phyloP scores from a whole-genome alignment of 352 stramenopile species.

The Phytophthora pistaciae region DNA sequence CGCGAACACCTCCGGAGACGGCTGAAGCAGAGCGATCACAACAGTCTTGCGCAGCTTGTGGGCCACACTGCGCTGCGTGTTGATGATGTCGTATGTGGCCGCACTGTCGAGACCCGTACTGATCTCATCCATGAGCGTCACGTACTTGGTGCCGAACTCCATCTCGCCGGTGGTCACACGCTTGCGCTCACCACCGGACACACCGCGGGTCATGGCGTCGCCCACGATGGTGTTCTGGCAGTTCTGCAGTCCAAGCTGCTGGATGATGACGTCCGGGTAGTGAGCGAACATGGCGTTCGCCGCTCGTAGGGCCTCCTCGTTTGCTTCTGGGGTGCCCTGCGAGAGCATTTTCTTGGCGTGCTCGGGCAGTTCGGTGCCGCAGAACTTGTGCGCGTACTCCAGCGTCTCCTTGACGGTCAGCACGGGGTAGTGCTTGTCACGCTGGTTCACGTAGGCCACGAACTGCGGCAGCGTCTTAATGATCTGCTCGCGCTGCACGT shows the following conservation, averaged over 20 bases:
- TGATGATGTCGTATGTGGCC: too few species aligned
- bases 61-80: too few species aligned
- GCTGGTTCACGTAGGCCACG: conserved; percentile 33
- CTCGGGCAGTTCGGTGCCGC: conserved; percentile 23
- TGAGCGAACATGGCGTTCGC: conserved; percentile 4
- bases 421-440: conserved; percentile 31
- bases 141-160: too few species aligned
- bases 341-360: conserved; percentile 10
- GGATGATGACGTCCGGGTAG: conserved; percentile 16
- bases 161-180: conserved; percentile 6
- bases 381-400: conserved; percentile 33
- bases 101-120: too few species aligned
- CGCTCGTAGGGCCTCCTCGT: conserved; percentile 2
- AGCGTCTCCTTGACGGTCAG: conserved; percentile 36
- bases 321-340: conserved; percentile 14
- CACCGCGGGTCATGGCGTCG: conserved; percentile 19
- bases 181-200: conserved; percentile 24
- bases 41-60: conserved; percentile 46
- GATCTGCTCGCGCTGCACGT: too few species aligned
- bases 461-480: conserved; percentile 17
- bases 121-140: too few species aligned
- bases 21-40: conserved; percentile 60
- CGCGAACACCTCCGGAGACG: conserved; percentile 52
- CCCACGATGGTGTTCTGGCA: conserved; percentile 28
- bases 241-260: conserved; percentile 22